Base-by-base conservation (phyloP, 78 protist genomes). In the Capsaspora owczarzaki region DNA sequence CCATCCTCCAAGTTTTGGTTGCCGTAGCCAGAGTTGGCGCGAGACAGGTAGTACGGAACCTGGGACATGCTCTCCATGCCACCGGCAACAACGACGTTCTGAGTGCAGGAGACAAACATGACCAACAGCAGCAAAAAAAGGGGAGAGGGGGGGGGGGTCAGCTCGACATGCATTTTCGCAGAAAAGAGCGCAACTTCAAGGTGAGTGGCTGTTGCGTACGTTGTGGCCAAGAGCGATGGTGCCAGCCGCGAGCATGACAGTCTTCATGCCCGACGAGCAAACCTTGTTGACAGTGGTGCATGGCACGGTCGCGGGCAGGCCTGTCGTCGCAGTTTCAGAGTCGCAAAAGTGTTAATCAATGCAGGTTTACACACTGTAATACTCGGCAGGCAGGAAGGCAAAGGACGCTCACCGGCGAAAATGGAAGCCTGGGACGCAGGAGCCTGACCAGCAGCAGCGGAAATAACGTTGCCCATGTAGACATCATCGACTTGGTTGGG, bases 21-120 rank as follows among this genome's bases (percentile, higher is more conserved):
- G 0, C 98, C 97, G 85, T 79, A 83, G 33, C 97, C 97, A 0
- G 2, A 72, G 71, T 96, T 82, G 47, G 87, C 77, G 74, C 85
- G 82, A 47, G 76, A 87, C 33, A 88, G 69, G 79, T 90, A 91
- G 74, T 79, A 93, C 35, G 99, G 99, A 1, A 78, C 94, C 60
- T 96, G 84, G 35, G 96, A 80, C 99, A 98, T 98, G 60, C 83
- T 56, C 85, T 98, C 99, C 89, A 97, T 90, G 25, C 99, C 99
- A 51, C 97, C 98, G 31, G 94, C 91, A 44, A 95, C 86, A 27
- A 90, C 83, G 14, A 86, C 76, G 31, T 90, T 83, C 27, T 8
- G 4, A 49, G 56, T 16, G 16, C 56, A 10, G 16, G 56, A 16
- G 10, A 16, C 16, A 16, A 10, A 16, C 10, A 16, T 49, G 56